Conservation (phyloP, 1,139 yeast species). For the Debaryomyces sp. region DNA sequence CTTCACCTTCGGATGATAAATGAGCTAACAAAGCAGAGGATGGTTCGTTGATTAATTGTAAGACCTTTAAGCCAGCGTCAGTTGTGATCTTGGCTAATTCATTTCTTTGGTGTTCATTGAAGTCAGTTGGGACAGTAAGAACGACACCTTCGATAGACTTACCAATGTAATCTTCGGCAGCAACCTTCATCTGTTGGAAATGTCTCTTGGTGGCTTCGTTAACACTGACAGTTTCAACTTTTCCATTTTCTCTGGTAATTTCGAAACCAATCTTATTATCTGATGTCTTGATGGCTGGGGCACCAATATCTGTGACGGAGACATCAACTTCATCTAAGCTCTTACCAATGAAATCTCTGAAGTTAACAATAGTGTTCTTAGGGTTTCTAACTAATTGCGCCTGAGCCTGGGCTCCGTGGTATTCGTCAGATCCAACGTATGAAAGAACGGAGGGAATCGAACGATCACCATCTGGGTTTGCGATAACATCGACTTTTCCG, state of each 20-base stretch:
- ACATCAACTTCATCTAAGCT: slow-evolving; percentile 70
- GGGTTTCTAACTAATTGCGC: slow-evolving; percentile 93
- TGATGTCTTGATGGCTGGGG: slow-evolving; percentile 68
- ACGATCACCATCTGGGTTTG: slow-evolving; percentile 99
- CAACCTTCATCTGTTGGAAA: slow-evolving; percentile 74
- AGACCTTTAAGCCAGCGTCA: slow-evolving; percentile 75
- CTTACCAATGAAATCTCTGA: slow-evolving; percentile 90
- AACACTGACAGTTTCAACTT: slow-evolving; percentile 55
- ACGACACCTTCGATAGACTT: slow-evolving; percentile 80
- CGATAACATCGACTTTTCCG: slow-evolving; percentile 94
- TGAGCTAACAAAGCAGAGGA: slow-evolving; percentile 88
- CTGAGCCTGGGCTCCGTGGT: slow-evolving; percentile 95
- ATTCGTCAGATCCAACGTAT: slow-evolving; percentile 92
- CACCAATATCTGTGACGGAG: slow-evolving; percentile 60
- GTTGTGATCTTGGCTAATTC: slow-evolving; percentile 64
- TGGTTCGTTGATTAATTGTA: slow-evolving; percentile 92
- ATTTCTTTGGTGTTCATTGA: slow-evolving; percentile 69
- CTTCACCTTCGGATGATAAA: slow-evolving; percentile 55
- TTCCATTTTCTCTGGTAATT: slow-evolving; percentile 52
- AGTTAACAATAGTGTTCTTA: slow-evolving; percentile 81
- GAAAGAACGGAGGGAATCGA: slow-evolving; percentile 91
- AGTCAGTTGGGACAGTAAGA: slow-evolving; percentile 89
- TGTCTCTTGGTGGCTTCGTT: slow-evolving; percentile 86
- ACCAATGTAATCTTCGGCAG: slow-evolving; percentile 94
- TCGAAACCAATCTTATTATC: slow-evolving; percentile 75